Evolutionary conservation across 345 rosid genomes (phyloP).

Genomic region (Heritiera fomes): DNA sequence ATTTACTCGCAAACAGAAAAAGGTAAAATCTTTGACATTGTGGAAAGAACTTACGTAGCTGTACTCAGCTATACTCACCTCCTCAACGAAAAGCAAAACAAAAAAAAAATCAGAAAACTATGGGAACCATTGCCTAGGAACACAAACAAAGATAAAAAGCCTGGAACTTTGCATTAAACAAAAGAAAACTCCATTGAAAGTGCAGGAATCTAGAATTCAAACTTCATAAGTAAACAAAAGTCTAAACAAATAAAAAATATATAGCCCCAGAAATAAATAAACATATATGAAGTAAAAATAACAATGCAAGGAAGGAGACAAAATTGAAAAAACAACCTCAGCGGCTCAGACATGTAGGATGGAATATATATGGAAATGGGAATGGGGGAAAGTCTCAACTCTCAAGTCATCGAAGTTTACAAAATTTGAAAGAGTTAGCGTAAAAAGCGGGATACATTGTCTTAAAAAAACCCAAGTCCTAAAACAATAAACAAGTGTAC

Average conservation of each 20-base stretch:
- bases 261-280: not conserved
- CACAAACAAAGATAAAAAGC: not conserved
- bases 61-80: not conserved
- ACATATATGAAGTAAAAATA: not conserved
- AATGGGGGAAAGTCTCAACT: not conserved
- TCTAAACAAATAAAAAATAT: slow-evolving; percentile 3
- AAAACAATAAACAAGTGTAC: not conserved
- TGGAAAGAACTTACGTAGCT: not conserved
- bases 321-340: too few species aligned
- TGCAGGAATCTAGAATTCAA: slow-evolving; percentile 9
- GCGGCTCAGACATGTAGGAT: not conserved
- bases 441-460: slow-evolving; percentile 44
- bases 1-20: not conserved
- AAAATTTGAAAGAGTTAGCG: slow-evolving; percentile 41
- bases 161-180: not conserved
- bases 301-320: not conserved
- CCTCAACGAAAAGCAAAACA: not conserved
- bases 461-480: slow-evolving; percentile 36
- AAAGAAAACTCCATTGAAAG: slow-evolving; percentile 13
- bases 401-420: slow-evolving; percentile 47
- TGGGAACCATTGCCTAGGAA: slow-evolving; percentile 3
- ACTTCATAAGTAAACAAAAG: not conserved
- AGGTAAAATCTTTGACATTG: not conserved
- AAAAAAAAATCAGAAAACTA: not conserved
- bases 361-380: slow-evolving; percentile 9